Evolutionary conservation across 2,329 filamentous ascomycete genomes (phyloP).

Genomic region (Trichophaea hybrida): DNA sequence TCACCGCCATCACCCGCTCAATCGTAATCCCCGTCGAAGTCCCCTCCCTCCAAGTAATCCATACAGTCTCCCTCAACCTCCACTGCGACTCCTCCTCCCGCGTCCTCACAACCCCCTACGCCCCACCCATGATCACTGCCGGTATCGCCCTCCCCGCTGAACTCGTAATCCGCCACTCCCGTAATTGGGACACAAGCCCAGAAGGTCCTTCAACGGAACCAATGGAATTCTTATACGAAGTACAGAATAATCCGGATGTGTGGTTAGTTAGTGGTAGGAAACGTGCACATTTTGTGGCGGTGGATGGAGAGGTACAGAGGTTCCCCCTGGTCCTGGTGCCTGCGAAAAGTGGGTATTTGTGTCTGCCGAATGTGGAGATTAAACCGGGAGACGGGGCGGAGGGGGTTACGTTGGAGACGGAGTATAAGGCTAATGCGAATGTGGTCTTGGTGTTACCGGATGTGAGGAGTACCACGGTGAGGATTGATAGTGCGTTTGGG

Average conservation of each 20-base stretch:
- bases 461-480: slow-evolving; percentile 56
- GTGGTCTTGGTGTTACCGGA: slow-evolving; percentile 61
- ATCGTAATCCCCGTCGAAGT: slow-evolving; percentile 86
- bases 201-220: slow-evolving; percentile 28
- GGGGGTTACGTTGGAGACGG: slow-evolving; percentile 54
- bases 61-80: slow-evolving; percentile 57
- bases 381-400: slow-evolving; percentile 36
- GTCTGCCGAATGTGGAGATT: slow-evolving; percentile 67
- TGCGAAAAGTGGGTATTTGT: slow-evolving; percentile 59
- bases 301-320: slow-evolving; percentile 35
- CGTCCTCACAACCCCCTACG: slow-evolving; percentile 29
- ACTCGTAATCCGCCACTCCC: slow-evolving; percentile 40
- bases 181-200: slow-evolving; percentile 35
- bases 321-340: slow-evolving; percentile 68
- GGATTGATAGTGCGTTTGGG: slow-evolving; percentile 26
- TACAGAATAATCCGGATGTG: slow-evolving; percentile 49
- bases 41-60: slow-evolving; percentile 65
- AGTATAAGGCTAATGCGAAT: slow-evolving; percentile 65
- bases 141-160: slow-evolving; percentile 37
- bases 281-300: slow-evolving; percentile 54
- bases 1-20: slow-evolving; percentile 32
- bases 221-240: slow-evolving; percentile 69
- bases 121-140: slow-evolving; percentile 31
- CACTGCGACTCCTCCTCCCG: slow-evolving; percentile 29
- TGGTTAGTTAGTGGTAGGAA: slow-evolving; percentile 79